A percentile compares a stretch with the other conserved stretches of the same genome.
These are phyloP conservation scores for Sarocladiaceae sp. DNA, from an alignment of 2,329 filamentous ascomycete species.

Conservation along the genomic window DNA sequence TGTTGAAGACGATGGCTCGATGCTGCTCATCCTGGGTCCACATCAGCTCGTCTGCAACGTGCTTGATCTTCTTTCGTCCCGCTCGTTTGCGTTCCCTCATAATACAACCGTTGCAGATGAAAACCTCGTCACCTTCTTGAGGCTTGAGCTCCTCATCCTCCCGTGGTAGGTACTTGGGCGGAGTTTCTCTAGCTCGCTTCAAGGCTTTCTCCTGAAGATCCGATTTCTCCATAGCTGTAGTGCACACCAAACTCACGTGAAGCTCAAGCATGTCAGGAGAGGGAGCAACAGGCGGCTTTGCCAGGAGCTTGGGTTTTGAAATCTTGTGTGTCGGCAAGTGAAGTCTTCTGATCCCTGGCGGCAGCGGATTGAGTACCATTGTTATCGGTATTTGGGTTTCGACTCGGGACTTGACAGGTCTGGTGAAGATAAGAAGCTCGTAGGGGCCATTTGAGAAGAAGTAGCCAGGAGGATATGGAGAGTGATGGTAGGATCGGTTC, in stretches of 20 bases:
- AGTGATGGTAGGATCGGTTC: conserved; percentile 7
- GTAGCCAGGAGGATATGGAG: conserved; percentile 14
- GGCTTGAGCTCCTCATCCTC: conserved; percentile 55
- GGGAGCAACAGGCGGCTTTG: conserved; percentile 61
- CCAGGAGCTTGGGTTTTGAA: conserved; percentile 85
- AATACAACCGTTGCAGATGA: conserved; percentile 89
- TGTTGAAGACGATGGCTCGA: conserved; percentile 87
- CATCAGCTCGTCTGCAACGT: conserved; percentile 82
- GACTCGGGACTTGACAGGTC: conserved; percentile 78
- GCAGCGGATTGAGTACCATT: conserved; percentile 70
- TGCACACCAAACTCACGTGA: conserved; percentile 78
- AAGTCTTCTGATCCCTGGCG: conserved; percentile 68
- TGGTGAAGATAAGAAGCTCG: conserved; percentile 56
- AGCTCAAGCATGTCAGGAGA: conserved; percentile 72
- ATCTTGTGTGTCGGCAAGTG: conserved; percentile 88
- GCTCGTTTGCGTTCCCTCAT: conserved; percentile 85
- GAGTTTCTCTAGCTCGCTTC: conserved; percentile 39
- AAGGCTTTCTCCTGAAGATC: conserved; percentile 62
- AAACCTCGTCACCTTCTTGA: conserved; percentile 79
- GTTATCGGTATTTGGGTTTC: conserved; percentile 94
- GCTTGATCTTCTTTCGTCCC: conserved; percentile 86
- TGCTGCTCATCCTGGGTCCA: conserved; percentile 77
- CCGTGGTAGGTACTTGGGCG: conserved; percentile 29
- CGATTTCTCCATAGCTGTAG: conserved; percentile 78
- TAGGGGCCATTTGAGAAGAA: conserved; percentile 27